These are phyloP conservation scores for Cenchrus fungigraminus DNA, from an alignment of 176 grass and related monocot species.

Conservation along the genomic window DNA sequence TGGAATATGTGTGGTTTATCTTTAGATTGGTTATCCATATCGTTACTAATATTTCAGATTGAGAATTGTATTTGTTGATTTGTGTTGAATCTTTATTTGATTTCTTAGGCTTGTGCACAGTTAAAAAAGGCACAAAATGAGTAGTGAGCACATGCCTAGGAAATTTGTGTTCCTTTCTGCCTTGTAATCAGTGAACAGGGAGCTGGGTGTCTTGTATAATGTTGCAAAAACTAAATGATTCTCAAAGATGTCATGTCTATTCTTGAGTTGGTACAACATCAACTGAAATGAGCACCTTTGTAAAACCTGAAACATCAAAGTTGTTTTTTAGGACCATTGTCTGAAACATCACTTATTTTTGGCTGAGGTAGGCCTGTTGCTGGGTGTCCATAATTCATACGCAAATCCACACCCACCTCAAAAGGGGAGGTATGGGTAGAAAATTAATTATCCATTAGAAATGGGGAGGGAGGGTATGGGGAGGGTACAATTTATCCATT, in stretches of 20 bases:
- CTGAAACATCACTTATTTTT: neutral
- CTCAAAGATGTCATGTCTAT: neutral
- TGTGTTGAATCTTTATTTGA: neutral
- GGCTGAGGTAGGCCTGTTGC: neutral
- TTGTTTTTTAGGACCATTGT: no score
- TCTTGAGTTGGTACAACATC: neutral
- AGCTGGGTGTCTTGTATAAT: neutral
- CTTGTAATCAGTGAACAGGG: neutral
- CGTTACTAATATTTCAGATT: neutral
- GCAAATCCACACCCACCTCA: no score
- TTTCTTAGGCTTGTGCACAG: slow-evolving; percentile 5
- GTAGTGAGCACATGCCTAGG: slow-evolving; percentile 3
- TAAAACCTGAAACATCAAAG: neutral
- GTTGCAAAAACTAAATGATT: neutral
- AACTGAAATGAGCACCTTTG: neutral
- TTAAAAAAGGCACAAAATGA: neutral
- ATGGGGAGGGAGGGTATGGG: no score
- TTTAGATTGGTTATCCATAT: neutral
- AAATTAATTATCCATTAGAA: no score
- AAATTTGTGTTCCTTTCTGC: neutral
- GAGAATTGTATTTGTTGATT: neutral
- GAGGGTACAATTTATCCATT: no score
- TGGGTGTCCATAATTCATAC: no score
- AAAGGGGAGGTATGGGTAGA: no score
- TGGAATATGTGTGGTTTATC: neutral